Percentiles rank a stretch among this genome's conserved stretches.
phyloP scores from a whole-genome alignment of 345 rosid species.

The Citrus reticulata region DNA sequence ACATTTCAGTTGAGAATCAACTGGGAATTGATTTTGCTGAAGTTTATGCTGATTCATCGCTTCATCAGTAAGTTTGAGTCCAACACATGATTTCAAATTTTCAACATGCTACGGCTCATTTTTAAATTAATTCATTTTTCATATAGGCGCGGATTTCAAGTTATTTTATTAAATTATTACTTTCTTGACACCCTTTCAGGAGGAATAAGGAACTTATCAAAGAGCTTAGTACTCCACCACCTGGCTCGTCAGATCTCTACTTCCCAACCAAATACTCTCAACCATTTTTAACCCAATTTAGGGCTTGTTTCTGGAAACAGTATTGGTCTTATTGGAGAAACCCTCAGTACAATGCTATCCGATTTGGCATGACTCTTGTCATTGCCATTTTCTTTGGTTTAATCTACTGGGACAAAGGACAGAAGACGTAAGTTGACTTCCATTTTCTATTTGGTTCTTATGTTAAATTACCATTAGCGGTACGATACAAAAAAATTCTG shows the following conservation, averaged over 20 bases:
- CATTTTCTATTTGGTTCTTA: neutral
- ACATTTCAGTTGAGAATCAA: constrained; percentile 32
- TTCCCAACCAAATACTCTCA: constrained; percentile 40
- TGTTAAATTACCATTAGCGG: neutral
- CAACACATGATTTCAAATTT: neutral
- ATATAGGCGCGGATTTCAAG: neutral
- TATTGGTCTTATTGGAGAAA: constrained; percentile 63
- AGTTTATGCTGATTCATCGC: constrained; percentile 16
- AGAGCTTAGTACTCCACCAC: constrained; percentile 28
- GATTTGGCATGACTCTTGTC: constrained; percentile 36
- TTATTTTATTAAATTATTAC: neutral
- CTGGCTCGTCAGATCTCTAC: constrained; percentile 39
- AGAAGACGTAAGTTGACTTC: constrained; percentile 23
- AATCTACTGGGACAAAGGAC: constrained; percentile 44
- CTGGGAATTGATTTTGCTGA: constrained; percentile 48
- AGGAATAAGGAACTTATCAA: neutral
- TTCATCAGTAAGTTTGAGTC: constrained; percentile 34
- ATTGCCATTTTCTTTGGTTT: constrained; percentile 40
- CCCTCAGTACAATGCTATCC: constrained; percentile 43
- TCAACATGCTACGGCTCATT: neutral
- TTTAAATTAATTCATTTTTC: neutral
- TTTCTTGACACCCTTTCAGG: neutral
- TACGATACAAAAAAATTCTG: neutral
- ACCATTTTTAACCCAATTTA: constrained; percentile 32
- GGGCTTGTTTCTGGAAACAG: constrained; percentile 54